Percentiles rank a stretch among this genome's conserved stretches.
Conservation (phyloP, 78 protist genomes). For the Dictyostelium discoideum region dicty_2.7 NC_007089.4:1790501-1791000, state of each 20-base stretch:
- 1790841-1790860: not conserved
- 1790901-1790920: not conserved
- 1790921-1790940: not conserved
- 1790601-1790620: slow-evolving; percentile 16
- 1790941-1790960: too few species aligned
- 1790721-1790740: not conserved
- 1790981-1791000: not conserved
- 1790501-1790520: not conserved
- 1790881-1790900: not conserved
- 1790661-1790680: not conserved
- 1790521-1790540: slow-evolving; percentile 62
- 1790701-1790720: not conserved
- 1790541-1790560: slow-evolving; percentile 37
- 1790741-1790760: not conserved
- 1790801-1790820: not conserved
- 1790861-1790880: not conserved
- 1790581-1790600: slow-evolving; percentile 28
- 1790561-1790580: slow-evolving; percentile 20
- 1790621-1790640: not conserved
- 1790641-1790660: slow-evolving; percentile 5
- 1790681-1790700: not conserved
- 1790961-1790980: too few species aligned
- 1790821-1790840: not conserved
- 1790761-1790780: not conserved
- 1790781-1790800: not conserved